Percentiles rank a stretch among this genome's conserved stretches.
phyloP scores from a whole-genome alignment of 192 early-diverging fungal species.

The Martensiomyces pterosporus region DNA sequence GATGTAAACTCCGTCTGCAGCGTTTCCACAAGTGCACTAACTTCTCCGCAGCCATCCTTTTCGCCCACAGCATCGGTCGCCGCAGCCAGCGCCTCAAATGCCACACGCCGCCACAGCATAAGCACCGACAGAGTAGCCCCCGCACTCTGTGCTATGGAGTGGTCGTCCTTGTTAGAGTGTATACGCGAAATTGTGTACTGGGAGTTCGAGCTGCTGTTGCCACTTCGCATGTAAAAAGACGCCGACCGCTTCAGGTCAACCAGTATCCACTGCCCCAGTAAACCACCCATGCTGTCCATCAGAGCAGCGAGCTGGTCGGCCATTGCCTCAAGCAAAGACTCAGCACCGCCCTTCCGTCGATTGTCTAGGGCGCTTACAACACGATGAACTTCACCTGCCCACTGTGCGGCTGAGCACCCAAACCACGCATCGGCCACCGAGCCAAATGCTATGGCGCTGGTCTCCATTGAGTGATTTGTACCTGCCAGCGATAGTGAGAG shows the following conservation, averaged over 20 bases:
- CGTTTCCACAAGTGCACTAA: not conserved
- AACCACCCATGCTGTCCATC: slow-evolving; percentile 2
- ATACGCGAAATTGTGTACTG: slow-evolving; percentile 8
- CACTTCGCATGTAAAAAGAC: not conserved
- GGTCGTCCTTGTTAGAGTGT: not conserved
- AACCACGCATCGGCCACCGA: slow-evolving; percentile 17
- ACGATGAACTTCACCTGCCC: slow-evolving; percentile 16
- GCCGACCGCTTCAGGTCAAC: not conserved
- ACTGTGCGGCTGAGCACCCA: slow-evolving; percentile 28
- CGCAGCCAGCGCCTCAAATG: slow-evolving; percentile 4
- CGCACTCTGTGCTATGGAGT: too few species aligned
- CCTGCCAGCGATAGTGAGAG: slow-evolving; percentile 1
- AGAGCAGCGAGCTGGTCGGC: slow-evolving; percentile 4
- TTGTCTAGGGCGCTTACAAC: slow-evolving; percentile 3
- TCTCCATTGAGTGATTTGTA: slow-evolving; percentile 1
- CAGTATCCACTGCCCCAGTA: not conserved
- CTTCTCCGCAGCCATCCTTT: not conserved
- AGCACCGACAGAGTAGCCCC: too few species aligned
- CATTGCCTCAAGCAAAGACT: slow-evolving; percentile 7
- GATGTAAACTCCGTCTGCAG: slow-evolving; percentile 1
- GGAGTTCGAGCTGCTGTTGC: not conserved
- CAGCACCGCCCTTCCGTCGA: not conserved
- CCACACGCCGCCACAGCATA: slow-evolving; percentile 8
- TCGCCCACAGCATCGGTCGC: not conserved
- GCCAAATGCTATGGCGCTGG: slow-evolving; percentile 9